A percentile compares a stretch with the other conserved stretches of the same genome.
These are phyloP conservation scores for Penicillium angulare DNA, from an alignment of 495 filamentous ascomycete species.

Conservation along the genomic window DNA sequence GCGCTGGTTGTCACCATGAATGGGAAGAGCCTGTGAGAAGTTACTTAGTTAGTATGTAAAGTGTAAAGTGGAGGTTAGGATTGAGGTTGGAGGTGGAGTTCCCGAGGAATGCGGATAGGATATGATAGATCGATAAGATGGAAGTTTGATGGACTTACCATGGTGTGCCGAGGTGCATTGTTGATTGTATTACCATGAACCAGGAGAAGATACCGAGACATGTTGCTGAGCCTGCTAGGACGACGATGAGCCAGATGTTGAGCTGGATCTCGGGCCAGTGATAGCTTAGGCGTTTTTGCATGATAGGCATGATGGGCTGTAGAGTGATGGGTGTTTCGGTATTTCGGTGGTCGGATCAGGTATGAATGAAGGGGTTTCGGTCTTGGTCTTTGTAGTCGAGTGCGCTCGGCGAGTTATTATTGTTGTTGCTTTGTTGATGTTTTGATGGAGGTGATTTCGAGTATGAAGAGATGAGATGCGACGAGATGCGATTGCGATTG, in stretches of 20 bases:
- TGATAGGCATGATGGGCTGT: conserved; percentile 20
- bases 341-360: too few species aligned
- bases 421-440: too few species aligned
- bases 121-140: not conserved
- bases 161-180: conserved; percentile 67
- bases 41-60: conserved; percentile 12
- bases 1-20: conserved; percentile 77
- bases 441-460: too few species aligned
- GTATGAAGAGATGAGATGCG: not conserved
- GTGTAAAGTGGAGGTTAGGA: not conserved
- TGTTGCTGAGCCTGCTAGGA: conserved; percentile 72
- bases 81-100: too few species aligned
- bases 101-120: too few species aligned
- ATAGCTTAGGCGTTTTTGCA: conserved; percentile 75
- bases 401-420: too few species aligned
- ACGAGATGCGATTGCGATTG: not conserved
- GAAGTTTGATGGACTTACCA: too few species aligned
- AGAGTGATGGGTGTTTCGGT: not conserved
- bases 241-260: conserved; percentile 88
- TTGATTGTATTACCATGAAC: conserved; percentile 78
- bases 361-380: too few species aligned
- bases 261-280: conserved; percentile 93
- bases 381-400: not conserved
- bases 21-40: conserved; percentile 77
- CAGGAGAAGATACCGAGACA: conserved; percentile 84